A percentile compares a stretch with the other conserved stretches of the same genome.
These are phyloP conservation scores for Calycina herbarum DNA, from an alignment of 2,329 filamentous ascomycete species.

Conservation along the genomic window DNA sequence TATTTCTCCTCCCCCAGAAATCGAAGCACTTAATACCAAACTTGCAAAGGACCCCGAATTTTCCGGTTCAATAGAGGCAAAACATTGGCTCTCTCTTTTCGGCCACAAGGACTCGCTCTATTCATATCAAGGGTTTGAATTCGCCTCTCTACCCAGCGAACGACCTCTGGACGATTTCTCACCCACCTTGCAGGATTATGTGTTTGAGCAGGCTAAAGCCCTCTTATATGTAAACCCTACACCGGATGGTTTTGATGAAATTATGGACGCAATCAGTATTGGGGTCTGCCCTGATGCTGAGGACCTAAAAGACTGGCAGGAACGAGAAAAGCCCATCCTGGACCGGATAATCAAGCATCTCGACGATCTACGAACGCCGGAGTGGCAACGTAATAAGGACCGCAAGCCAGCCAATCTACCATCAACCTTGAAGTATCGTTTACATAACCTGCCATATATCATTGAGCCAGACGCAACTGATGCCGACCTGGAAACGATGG, in stretches of 20 bases:
- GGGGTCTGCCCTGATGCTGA: neutral
- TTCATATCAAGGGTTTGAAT: neutral
- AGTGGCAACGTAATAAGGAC: constrained; percentile 10
- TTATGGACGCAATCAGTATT: neutral
- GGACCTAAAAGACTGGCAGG: neutral
- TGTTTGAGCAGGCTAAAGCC: neutral
- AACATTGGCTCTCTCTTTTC: constrained; percentile 16
- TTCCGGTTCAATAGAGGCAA: neutral
- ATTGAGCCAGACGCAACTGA: neutral
- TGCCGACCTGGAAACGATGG: neutral
- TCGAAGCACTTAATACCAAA: constrained; percentile 5
- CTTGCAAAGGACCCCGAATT: constrained; percentile 12
- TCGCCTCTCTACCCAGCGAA: neutral
- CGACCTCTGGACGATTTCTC: neutral
- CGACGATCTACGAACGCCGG: constrained; percentile 8
- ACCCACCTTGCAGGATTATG: constrained; percentile 7
- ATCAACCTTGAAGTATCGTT: constrained; percentile 10
- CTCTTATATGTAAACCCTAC: neutral
- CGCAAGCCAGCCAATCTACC: constrained; percentile 11
- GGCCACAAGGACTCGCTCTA: neutral
- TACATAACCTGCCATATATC: constrained; percentile 10
- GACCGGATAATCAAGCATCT: constrained; percentile 3
- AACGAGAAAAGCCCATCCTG: neutral
- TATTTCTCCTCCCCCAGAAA: constrained; percentile 6
- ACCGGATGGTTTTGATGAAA: neutral